A percentile compares a stretch with the other conserved stretches of the same genome.
phyloP scores from a whole-genome alignment of 768 basidiomycete species.

The Lanmaoa pseudosensibilis region DNA sequence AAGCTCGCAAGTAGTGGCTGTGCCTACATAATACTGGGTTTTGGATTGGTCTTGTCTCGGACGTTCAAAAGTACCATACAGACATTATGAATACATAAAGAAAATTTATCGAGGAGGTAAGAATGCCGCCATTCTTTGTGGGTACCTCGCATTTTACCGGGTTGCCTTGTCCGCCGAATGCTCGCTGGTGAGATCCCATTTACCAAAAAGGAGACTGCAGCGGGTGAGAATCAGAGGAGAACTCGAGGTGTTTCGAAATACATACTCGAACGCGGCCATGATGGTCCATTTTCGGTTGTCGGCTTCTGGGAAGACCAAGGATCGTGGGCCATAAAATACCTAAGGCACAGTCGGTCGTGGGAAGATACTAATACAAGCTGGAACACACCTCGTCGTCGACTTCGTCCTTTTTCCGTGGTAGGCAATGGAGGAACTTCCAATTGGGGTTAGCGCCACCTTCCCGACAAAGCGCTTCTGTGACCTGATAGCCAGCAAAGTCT shows the following conservation, averaged over 20 bases:
- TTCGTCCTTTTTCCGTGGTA: constrained; percentile 90
- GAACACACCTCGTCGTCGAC: constrained; percentile 87
- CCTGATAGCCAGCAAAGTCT: constrained; percentile 91
- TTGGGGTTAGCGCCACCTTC: constrained; percentile 79
- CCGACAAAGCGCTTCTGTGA: constrained; percentile 83
- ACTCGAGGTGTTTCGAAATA: constrained; percentile 19
- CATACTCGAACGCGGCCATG: constrained; percentile 88
- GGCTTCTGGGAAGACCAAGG: constrained; percentile 89
- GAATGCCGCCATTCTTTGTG: not conserved
- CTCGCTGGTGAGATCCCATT: constrained; percentile 40
- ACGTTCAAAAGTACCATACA: not conserved
- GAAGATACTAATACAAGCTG: not conserved
- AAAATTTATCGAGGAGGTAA: not conserved
- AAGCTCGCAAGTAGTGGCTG: not conserved
- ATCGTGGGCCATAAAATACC: constrained; percentile 93
- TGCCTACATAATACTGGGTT: not conserved
- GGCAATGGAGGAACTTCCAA: constrained; percentile 96
- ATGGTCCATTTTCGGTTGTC: constrained; percentile 98
- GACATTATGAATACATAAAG: not conserved
- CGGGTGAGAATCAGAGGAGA: constrained; percentile 4
- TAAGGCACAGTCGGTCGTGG: constrained; percentile 25
- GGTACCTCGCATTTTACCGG: not conserved
- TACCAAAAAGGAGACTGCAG: constrained; percentile 42
- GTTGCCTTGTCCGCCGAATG: constrained; percentile 14
- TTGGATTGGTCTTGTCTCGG: not conserved